These are phyloP conservation scores for Xylaria sp. DNA, from an alignment of 2,329 filamentous ascomycete species.

Conservation along the genomic window DNA sequence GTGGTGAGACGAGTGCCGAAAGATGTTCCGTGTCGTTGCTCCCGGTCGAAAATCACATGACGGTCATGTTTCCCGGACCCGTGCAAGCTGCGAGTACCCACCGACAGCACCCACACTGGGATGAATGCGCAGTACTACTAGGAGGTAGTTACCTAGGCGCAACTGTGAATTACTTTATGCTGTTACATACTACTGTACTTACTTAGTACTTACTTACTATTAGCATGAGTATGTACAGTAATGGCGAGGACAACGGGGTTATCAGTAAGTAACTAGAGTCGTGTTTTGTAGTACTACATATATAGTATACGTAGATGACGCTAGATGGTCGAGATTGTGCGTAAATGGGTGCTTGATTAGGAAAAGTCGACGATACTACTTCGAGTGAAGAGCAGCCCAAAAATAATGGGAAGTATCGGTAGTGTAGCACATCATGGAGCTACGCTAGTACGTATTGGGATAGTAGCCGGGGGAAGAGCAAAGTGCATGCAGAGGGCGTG, in stretches of 20 bases:
- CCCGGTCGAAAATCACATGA: neutral
- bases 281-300: neutral
- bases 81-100: slow-evolving; percentile 9
- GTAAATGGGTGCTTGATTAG: slow-evolving; percentile 3
- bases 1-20: neutral
- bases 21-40: neutral
- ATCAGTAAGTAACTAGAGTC: neutral
- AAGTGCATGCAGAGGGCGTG: slow-evolving; percentile 35
- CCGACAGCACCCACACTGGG: neutral
- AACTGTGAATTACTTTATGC: neutral
- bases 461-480: slow-evolving; percentile 25
- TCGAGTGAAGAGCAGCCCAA: slow-evolving; percentile 1
- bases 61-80: slow-evolving; percentile 1
- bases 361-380: slow-evolving; percentile 10
- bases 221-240: neutral
- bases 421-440: slow-evolving; percentile 5
- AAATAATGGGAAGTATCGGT: neutral
- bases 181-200: neutral
- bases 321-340: slow-evolving; percentile 1
- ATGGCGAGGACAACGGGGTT: neutral
- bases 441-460: slow-evolving; percentile 13
- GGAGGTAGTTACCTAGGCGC: neutral
- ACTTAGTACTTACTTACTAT: too few species aligned
- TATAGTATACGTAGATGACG: neutral
- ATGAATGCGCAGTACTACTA: neutral